Evolutionary conservation across 345 rosid genomes (phyloP).

Genomic region (Eucalyptus polybractea): DNA sequence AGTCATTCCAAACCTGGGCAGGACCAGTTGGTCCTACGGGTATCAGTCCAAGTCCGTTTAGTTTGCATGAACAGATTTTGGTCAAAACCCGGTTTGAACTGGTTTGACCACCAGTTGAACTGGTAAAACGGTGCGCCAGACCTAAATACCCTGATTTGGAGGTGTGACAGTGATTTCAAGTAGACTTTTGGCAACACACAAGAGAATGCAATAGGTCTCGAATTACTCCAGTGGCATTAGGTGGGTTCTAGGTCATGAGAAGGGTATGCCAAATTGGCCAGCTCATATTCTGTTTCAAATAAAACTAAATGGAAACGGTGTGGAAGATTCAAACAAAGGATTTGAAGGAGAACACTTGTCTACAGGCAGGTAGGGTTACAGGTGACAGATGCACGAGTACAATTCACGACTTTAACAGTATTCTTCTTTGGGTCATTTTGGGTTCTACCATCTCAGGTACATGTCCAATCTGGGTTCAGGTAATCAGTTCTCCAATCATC

Average conservation of each 20-base stretch:
- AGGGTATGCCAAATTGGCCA: not conserved
- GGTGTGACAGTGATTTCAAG: not conserved
- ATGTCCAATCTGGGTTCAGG: not conserved
- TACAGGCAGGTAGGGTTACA: not conserved
- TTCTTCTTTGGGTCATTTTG: not conserved
- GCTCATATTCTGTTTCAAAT: not conserved
- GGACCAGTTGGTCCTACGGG: not conserved
- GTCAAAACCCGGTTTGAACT: not conserved
- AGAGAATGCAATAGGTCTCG: not conserved
- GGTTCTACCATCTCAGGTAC: not conserved
- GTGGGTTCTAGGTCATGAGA: not conserved
- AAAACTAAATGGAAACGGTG: not conserved
- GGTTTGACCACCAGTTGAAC: not conserved
- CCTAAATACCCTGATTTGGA: not conserved
- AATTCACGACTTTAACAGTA: not conserved
- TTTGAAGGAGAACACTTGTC: not conserved
- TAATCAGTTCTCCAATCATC: not conserved
- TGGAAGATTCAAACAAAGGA: not conserved
- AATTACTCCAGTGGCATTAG: not conserved
- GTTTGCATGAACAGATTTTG: not conserved
- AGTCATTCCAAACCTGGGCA: not conserved
- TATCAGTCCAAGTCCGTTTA: not conserved
- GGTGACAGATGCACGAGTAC: not conserved
- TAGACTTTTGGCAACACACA: not conserved
- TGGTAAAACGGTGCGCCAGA: not conserved